Percentiles rank a stretch among this genome's conserved stretches.
Conservation (phyloP, 768 basidiomycete genomes). For the Amanita muscaria region DNA sequence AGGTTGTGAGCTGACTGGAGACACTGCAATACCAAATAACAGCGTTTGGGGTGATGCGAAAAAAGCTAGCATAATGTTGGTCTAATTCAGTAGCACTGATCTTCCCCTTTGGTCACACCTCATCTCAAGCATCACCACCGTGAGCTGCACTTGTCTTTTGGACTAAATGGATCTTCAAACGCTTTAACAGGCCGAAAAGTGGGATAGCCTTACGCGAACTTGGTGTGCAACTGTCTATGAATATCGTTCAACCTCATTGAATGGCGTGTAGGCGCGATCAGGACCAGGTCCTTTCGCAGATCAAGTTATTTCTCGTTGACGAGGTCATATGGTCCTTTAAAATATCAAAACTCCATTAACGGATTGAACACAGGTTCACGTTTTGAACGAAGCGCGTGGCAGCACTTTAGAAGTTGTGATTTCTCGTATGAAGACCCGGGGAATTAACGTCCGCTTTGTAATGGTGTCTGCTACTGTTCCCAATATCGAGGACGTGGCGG, state of each 20-base stretch:
- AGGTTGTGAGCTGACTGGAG: constrained; percentile 92
- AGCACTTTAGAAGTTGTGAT: constrained; percentile 93
- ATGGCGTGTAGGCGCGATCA: constrained; percentile 44
- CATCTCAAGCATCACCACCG: constrained; percentile 62
- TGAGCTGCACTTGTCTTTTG: constrained; percentile 22
- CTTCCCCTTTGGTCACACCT: constrained; percentile 5
- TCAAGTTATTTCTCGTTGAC: constrained; percentile 83
- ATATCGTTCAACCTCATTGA: background rate
- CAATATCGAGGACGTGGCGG: constrained; percentile 83
- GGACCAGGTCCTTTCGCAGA: constrained; percentile 54
- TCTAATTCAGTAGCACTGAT: constrained; percentile 6
- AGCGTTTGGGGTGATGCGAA: constrained; percentile 69
- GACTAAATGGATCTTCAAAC: background rate
- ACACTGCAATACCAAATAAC: constrained; percentile 62
- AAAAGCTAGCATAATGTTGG: constrained; percentile 71
- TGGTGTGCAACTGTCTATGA: constrained; percentile 38
- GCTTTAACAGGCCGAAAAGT: constrained; percentile 75
- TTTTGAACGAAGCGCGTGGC: constrained; percentile 84
- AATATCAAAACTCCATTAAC: background rate
- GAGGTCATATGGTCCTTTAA: constrained; percentile 42
- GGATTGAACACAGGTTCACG: constrained; percentile 59
- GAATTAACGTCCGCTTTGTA: constrained; percentile 66
- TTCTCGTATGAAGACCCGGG: constrained; percentile 81
- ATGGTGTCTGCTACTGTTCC: constrained; percentile 92
- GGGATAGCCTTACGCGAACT: constrained; percentile 87